phyloP scores from a whole-genome alignment of 169 alveolate species.

The Pseudocohnilembus persalinus region DNA sequence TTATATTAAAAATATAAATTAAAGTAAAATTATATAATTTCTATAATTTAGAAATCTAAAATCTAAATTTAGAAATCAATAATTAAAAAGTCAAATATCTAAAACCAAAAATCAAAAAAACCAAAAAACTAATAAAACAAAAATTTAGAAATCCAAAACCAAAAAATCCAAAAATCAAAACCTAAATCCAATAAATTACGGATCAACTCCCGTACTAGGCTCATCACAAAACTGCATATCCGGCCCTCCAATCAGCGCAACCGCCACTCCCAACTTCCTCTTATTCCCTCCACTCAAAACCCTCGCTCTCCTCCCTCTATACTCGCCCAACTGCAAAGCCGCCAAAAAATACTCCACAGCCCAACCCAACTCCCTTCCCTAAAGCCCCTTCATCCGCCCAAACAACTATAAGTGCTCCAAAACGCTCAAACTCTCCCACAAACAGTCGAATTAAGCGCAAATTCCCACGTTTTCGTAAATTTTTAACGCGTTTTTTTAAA shows the following conservation, averaged over 20 bases:
- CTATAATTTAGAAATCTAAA: background rate
- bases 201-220: slow-evolving; percentile 80
- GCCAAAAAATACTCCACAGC: slow-evolving; percentile 47
- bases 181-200: slow-evolving; percentile 69
- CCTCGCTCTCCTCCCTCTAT: slow-evolving; percentile 51
- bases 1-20: background rate
- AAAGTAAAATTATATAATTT: background rate
- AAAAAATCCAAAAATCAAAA: slow-evolving; percentile 77
- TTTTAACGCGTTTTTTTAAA: slow-evolving; percentile 40
- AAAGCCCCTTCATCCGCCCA: slow-evolving; percentile 74
- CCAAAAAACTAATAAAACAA: too few relatives aligned
- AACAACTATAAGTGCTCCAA: slow-evolving; percentile 65
- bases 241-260: slow-evolving; percentile 64
- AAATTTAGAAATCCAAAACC: too few relatives aligned
- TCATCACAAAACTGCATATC: slow-evolving; percentile 68
- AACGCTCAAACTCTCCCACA: slow-evolving; percentile 68
- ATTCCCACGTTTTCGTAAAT: slow-evolving; percentile 58
- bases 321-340: slow-evolving; percentile 57
- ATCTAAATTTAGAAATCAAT: background rate
- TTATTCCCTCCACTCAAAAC: slow-evolving; percentile 65
- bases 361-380: slow-evolving; percentile 34
- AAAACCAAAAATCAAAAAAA: too few relatives aligned
- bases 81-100: too few relatives aligned
- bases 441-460: slow-evolving; percentile 69
- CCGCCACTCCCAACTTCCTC: slow-evolving; percentile 59